Conservation (phyloP, 2,329 filamentous ascomycete species). For the Pyricularia pennisetigena region DNA sequence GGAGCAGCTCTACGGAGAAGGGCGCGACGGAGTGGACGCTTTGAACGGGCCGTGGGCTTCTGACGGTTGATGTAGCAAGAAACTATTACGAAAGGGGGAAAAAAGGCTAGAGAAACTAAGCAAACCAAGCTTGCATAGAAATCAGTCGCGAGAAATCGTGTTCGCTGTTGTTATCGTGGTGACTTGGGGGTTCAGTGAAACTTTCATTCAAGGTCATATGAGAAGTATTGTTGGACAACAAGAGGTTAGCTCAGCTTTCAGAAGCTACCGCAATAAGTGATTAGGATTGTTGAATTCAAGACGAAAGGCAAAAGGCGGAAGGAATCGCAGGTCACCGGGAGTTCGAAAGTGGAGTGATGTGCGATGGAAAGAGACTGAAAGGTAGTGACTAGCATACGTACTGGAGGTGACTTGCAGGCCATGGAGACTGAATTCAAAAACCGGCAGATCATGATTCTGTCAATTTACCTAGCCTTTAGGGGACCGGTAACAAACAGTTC, state of each 20-base stretch:
- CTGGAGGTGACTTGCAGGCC: background rate
- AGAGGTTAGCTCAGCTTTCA: background rate
- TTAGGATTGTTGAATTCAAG: background rate
- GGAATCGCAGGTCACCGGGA: background rate
- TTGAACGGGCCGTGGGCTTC: background rate
- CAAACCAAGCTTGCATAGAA: background rate
- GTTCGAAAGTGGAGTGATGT: background rate
- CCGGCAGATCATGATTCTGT: background rate
- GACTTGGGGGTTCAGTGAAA: background rate
- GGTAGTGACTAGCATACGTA: background rate
- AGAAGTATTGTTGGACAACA: background rate
- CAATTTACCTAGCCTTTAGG: background rate
- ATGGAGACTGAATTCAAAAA: background rate
- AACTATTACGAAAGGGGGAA: background rate
- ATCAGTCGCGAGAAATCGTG: background rate
- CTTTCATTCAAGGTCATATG: background rate
- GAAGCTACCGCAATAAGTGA: background rate
- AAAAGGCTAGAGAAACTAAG: background rate
- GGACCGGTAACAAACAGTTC: no score
- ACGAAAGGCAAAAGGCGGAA: background rate
- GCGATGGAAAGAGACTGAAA: background rate
- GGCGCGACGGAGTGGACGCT: background rate
- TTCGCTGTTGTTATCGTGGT: background rate
- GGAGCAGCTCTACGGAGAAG: background rate
- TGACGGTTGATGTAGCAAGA: background rate